phyloP scores from a whole-genome alignment of 306 rosid species.

The Quercus alba region DNA sequence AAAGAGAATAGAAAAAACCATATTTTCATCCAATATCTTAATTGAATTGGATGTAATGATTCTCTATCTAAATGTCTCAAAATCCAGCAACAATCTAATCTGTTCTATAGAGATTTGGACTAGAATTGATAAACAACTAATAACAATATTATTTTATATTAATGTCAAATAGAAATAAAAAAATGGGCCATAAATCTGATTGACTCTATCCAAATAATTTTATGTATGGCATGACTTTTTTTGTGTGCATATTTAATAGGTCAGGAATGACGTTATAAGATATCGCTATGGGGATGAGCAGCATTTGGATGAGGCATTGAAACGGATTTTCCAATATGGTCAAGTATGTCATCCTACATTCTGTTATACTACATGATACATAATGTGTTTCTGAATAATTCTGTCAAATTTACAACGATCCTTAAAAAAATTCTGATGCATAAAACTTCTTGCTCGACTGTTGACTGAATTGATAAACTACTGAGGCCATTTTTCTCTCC shows the following conservation, averaged over 20 bases:
- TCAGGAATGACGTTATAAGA: conserved; percentile 83
- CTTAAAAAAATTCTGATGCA: neutral
- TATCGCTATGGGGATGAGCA: conserved; percentile 97
- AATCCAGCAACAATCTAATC: too few relatives aligned
- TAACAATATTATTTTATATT: too few relatives aligned
- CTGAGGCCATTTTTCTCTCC: too few relatives aligned
- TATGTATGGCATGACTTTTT: neutral
- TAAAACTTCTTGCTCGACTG: neutral
- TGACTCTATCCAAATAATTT: conserved; percentile 9
- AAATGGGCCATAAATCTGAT: neutral
- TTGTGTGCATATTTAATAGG: conserved; percentile 40
- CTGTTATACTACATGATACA: neutral
- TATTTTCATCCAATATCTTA: too few relatives aligned
- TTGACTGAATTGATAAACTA: neutral
- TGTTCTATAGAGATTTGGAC: too few relatives aligned
- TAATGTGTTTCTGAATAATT: neutral
- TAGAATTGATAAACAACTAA: too few relatives aligned
- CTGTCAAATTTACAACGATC: neutral
- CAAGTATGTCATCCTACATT: conserved; percentile 48
- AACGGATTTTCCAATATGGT: conserved; percentile 93
- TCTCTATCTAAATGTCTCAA: too few relatives aligned
- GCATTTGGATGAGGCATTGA: conserved; percentile 93
- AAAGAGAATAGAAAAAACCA: too few relatives aligned
- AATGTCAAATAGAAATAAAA: too few relatives aligned
- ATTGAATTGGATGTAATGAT: too few relatives aligned